Base-by-base conservation (phyloP, 768 basidiomycete genomes). In the Leccinum arenicola region DNA sequence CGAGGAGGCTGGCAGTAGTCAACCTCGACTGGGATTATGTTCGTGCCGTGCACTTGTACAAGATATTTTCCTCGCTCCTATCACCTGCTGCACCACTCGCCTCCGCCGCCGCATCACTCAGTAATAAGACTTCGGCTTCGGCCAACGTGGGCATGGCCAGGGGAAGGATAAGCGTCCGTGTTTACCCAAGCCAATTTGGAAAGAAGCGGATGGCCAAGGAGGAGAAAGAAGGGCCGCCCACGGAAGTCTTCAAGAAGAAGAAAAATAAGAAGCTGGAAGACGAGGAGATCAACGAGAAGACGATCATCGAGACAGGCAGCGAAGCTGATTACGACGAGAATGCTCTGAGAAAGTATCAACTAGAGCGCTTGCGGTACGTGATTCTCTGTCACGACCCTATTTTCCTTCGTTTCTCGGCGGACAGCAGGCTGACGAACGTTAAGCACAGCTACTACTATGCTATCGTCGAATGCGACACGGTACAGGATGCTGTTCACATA, bases 1-100 rank as follows among this genome's bases (percentile, higher is more conserved):
- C 93, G 2, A 80, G 76, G 56, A 82, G 96, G 23, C 70, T 99
- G 7, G 97, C 96, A 1, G 83, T 89, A 49, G 96, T 98, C 63
- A 98, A 98, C 71, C 83, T 98, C 54, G 97, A 99, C 75, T 99
- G 97, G 97, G 97, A 98, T 72, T 84, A 98, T 74, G 85, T 98
- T 53, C 88, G 89, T 56, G 93, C 96, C 0, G 76, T 77, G 19
- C 95, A 98, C 70, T 77, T 99, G 12, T 97, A 87, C 83, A 93
- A 91, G 74, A 91, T 98, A 36, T 93, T 92, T 74, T 85, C 91
- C 17, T 98, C 95, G 3, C 82, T 95, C 45, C 80, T 96, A 6
- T 88, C 90, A 6, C 73, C 83, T 14, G 74, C 80, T 11, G 81
- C 84, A 6, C 77, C 84, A 14, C 69, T 78, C 17, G 62, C 76